These are phyloP conservation scores for Mycena polygramma DNA, from an alignment of 768 basidiomycete genomes.

Conservation along the genomic window DNA sequence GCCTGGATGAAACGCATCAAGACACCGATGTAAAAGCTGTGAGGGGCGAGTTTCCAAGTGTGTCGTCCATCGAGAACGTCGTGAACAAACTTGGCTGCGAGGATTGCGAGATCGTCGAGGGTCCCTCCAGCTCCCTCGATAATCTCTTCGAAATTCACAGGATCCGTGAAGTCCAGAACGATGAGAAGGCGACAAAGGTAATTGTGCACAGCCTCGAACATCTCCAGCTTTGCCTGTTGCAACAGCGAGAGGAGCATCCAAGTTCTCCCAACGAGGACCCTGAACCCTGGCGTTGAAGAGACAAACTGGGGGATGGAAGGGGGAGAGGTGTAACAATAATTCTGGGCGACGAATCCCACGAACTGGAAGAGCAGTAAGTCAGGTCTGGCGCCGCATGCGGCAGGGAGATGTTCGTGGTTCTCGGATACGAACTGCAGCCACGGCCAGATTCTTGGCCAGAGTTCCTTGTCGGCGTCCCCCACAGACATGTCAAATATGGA, in stretches of 20 bases:
- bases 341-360: not conserved
- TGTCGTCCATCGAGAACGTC: not conserved
- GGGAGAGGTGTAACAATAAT: not conserved
- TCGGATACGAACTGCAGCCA: not conserved
- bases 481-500: no score
- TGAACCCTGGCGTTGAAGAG: not conserved
- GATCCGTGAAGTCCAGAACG: no score
- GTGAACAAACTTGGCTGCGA: not conserved
- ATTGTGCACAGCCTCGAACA: not conserved
- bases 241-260: not conserved
- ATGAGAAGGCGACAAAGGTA: not conserved
- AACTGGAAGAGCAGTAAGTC: not conserved
- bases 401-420: not conserved
- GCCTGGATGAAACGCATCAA: not conserved
- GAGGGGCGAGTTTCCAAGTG: slow-evolving; percentile 3
- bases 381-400: not conserved
- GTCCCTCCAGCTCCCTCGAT: no score
- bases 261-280: not conserved
- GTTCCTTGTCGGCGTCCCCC: no score
- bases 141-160: no score
- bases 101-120: not conserved
- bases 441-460: not conserved
- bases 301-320: not conserved
- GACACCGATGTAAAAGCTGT: not conserved
- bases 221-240: not conserved